Evolutionary conservation across 129 eudicot species (phyloP).

Genomic region (Dittrichia graveolens): DNA sequence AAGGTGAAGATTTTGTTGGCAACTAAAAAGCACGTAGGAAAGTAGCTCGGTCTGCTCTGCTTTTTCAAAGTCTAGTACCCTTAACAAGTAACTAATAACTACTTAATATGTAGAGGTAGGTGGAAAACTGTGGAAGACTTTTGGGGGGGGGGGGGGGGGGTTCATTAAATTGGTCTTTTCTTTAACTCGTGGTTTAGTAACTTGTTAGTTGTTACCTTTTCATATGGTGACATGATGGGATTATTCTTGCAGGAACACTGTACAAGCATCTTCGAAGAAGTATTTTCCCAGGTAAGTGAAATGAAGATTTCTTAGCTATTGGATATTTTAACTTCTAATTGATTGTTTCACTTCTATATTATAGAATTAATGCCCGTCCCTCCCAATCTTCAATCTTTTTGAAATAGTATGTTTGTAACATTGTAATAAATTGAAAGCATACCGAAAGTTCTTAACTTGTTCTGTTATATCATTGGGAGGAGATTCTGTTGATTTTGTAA

Average conservation of each 20-base stretch:
- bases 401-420: not conserved
- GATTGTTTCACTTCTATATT: not conserved
- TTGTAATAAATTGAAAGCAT: not conserved
- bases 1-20: too few relatives aligned
- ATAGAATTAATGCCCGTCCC: not conserved
- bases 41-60: too few relatives aligned
- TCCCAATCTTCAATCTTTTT: not conserved
- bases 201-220: not conserved
- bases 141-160: not conserved
- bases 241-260: conserved; percentile 32
- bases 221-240: conserved; percentile 38
- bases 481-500: not conserved
- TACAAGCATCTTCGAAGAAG: conserved; percentile 30
- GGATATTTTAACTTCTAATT: not conserved
- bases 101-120: too few relatives aligned
- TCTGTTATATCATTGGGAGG: not conserved
- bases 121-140: too few relatives aligned
- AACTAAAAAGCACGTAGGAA: too few relatives aligned
- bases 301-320: not conserved
- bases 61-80: too few relatives aligned
- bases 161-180: not conserved
- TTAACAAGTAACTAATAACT: too few relatives aligned
- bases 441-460: not conserved
- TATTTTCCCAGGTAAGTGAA: conserved; percentile 76
- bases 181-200: not conserved